Base-by-base conservation (phyloP, 129 eudicot genomes). In the Helichrysum umbraculigerum region DNA sequence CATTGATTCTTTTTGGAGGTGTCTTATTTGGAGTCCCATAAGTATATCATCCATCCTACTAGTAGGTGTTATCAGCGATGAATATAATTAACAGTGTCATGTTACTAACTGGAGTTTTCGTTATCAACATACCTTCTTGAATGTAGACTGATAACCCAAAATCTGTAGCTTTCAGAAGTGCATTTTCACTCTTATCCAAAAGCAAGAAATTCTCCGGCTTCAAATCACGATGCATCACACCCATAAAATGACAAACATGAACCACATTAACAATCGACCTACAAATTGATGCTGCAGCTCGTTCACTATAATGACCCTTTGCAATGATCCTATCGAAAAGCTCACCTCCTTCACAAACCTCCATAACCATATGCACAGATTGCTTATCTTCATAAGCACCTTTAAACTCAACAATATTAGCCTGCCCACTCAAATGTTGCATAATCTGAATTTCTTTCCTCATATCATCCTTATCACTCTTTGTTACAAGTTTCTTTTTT, bases 371-470 rank as follows among this genome's bases (percentile, higher is more conserved):
- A 68, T 92, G 88, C 14, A 92, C 98, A 28, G 91, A 84, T 17
- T 82, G 80, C 69, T 85, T 88, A 72, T 92, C 98, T 85, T 92
- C 98, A 82, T 92, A 92, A 70, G 92, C 96, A 68, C 98, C 98
- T 74, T 84, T 92, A 57, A 92, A 92, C 81, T 89, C 98, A 4
- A 89, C 98, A 80, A 92, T 88, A 76, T 90, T 89, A 19, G 93
- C 82, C 70, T 92, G 98, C 20, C 98, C 98, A 85, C 98, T 92
- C 79, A 92, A 80, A 80, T 92, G 96, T 86, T 92, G 98, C 98
- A 92, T 92, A 7, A 92, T 82, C 70, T 90, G 96, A 75, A 92
- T 84, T 83, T 92, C 98, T 28, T 95, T 87, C 76, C 83, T 77
- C 96, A 90, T 90, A 73, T 92, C 98, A 71, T 90, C 96, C 52